phyloP scores from a whole-genome alignment of 345 rosid genomes.

The Syzygium aqueum region DNA sequence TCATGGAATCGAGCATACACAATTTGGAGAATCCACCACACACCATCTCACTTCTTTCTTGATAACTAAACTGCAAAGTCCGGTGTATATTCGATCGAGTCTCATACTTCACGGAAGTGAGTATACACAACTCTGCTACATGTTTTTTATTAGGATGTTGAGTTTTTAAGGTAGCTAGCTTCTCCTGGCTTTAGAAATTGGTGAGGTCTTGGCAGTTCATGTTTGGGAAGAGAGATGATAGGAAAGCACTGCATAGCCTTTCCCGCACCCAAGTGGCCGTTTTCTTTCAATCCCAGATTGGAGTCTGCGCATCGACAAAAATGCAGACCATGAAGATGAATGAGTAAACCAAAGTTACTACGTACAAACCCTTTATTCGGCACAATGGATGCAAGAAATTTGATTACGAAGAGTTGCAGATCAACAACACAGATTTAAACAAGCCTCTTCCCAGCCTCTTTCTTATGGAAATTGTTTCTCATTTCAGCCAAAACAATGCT shows the following conservation, averaged over 20 bases:
- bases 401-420: not conserved
- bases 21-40: not conserved
- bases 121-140: not conserved
- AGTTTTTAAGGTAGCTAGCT: not conserved
- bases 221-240: not conserved
- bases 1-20: not conserved
- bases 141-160: not conserved
- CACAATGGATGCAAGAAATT: not conserved
- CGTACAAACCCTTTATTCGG: not conserved
- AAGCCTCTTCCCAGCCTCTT: not conserved
- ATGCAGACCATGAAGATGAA: not conserved
- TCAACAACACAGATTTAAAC: not conserved
- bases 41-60: not conserved
- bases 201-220: not conserved
- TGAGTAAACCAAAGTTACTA: not conserved
- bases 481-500: not conserved
- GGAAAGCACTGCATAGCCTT: not conserved
- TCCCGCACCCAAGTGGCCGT: not conserved
- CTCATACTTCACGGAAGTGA: not conserved
- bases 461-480: not conserved
- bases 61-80: not conserved
- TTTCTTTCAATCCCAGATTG: not conserved
- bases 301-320: not conserved
- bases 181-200: not conserved
- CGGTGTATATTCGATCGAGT: not conserved